Percentiles rank a stretch among this genome's conserved stretches.
Conservation (phyloP, 352 stramenopile genomes). For the Globisporangium abappressorium region DNA sequence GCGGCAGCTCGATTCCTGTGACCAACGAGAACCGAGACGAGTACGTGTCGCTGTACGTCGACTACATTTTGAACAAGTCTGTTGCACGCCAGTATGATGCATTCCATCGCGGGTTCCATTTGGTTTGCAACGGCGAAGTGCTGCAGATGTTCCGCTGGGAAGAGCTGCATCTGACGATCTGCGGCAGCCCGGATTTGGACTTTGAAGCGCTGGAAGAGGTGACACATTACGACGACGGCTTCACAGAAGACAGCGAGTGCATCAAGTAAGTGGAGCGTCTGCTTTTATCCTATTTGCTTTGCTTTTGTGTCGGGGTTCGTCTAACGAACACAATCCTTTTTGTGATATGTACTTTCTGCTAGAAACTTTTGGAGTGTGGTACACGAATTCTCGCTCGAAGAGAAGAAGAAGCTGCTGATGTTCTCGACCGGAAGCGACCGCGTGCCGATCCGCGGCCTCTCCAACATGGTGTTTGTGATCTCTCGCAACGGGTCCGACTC, state of each 20-base stretch:
- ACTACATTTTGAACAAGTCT: slow-evolving; percentile 65
- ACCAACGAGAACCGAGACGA: slow-evolving; percentile 68
- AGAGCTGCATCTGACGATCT: slow-evolving; percentile 75
- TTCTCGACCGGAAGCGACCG: slow-evolving; percentile 87
- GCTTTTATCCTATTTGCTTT: not conserved
- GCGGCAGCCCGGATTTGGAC: slow-evolving; percentile 68
- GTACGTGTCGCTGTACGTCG: slow-evolving; percentile 70
- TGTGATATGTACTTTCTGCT: not conserved
- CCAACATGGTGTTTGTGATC: slow-evolving; percentile 81
- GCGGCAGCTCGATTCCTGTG: slow-evolving; percentile 53
- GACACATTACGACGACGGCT: slow-evolving; percentile 77
- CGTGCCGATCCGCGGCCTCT: slow-evolving; percentile 78
- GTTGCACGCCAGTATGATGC: slow-evolving; percentile 62
- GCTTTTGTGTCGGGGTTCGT: not conserved
- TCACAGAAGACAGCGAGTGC: slow-evolving; percentile 54
- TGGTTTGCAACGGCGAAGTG: slow-evolving; percentile 71
- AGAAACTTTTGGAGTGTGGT: slow-evolving; percentile 83
- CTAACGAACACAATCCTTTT: not conserved
- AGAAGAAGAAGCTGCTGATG: slow-evolving; percentile 85
- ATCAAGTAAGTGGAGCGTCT: slow-evolving; percentile 40
- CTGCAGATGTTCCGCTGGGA: slow-evolving; percentile 80
- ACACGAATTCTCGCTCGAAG: slow-evolving; percentile 69
- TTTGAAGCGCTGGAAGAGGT: slow-evolving; percentile 75
- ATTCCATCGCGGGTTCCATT: slow-evolving; percentile 73
- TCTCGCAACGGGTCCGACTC: slow-evolving; percentile 81